Base-by-base conservation (phyloP, 2,329 filamentous ascomycete genomes). In the Colletotrichum musae region DNA sequence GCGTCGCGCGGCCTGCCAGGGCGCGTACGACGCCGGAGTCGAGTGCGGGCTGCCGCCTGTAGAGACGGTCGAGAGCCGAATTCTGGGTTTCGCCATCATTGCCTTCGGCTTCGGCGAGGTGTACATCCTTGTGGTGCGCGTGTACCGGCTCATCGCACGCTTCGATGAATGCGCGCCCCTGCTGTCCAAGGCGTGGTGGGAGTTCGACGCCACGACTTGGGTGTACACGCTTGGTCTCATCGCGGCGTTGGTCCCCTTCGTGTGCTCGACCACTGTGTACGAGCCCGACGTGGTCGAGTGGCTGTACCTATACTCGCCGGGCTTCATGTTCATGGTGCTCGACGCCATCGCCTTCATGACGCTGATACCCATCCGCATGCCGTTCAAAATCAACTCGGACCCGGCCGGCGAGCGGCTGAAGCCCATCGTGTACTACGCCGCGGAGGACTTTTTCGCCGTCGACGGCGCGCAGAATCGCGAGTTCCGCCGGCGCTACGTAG, bases 361-460 rank as follows among this genome's bases (percentile, higher is more conserved):
- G 43, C 18, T 69, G 56, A 66, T 69, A 24, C 66, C 66, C 2
- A 69, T 69, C 62, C 56, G 36, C 43, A 66, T 66, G 41, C 66
- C 66, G n/a, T 60, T 69, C 51, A 50, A 50, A 10, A 69, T 69
- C 66, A 69, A 69, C 66, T 69, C 66, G 56, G 66, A 69, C n/a
- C 66, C 66, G 39, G 53, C 45, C 10, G 66, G 66, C 24, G 39
- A 53, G 43, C 66, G 66, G 4, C 66, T 69, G 16, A 69, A 69
- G 41, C 66, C 66, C n/a, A 69, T 69, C 10, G 66, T 69, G 10
- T 69, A 69, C 66, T 69, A 69, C 50, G 66, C 66, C 2, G 66
- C 66, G n/a, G 66, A 69, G 43, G 66, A 69, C 50, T 69, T 69
- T 56, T 69, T 69, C 43, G 66, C 66, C 48, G 66, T 69, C 56